phyloP scores from a whole-genome alignment of 108 stramenopile genomes.

The Nitzschia inconspicua region DNA sequence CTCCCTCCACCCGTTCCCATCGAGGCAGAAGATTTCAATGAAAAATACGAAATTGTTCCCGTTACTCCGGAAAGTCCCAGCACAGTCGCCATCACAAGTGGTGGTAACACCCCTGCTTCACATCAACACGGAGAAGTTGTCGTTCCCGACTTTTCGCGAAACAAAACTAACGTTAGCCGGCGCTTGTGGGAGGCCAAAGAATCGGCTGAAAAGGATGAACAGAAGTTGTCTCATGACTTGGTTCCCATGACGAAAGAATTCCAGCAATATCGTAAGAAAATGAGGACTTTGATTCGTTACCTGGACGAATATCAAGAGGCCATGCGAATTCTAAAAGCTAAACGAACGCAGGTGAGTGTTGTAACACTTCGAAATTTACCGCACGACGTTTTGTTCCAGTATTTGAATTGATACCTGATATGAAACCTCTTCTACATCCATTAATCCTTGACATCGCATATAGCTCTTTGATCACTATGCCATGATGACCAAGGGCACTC shows the following conservation, averaged over 20 bases:
- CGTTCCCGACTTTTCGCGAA: not conserved
- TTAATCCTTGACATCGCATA: not conserved
- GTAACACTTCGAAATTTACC: not conserved
- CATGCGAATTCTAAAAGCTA: slow-evolving; percentile 1
- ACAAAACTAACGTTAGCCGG: slow-evolving; percentile 5
- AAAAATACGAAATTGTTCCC: too few species aligned
- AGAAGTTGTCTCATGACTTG: slow-evolving; percentile 15
- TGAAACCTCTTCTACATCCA: not conserved
- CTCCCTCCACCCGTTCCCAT: too few species aligned
- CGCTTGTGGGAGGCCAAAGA: slow-evolving; percentile 10
- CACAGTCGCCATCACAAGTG: too few species aligned
- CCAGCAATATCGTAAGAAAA: slow-evolving; percentile 16
- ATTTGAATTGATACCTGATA: not conserved
- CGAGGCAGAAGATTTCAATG: too few species aligned
- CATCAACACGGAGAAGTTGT: too few species aligned
- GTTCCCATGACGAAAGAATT: slow-evolving; percentile 9
- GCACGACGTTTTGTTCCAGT: not conserved
- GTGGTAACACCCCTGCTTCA: too few species aligned
- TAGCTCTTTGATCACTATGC: slow-evolving; percentile 12
- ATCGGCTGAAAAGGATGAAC: not conserved
- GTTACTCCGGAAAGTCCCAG: too few species aligned
- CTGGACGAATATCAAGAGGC: slow-evolving; percentile 16
- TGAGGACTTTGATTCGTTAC: slow-evolving; percentile 7
- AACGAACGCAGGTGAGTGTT: slow-evolving; percentile 12
- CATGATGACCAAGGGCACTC: slow-evolving; percentile 8